Percentiles rank a stretch among this genome's conserved stretches.
Evolutionary conservation across 2,329 filamentous ascomycete species (phyloP).

Genomic region (Phyllachora maydis): DNA sequence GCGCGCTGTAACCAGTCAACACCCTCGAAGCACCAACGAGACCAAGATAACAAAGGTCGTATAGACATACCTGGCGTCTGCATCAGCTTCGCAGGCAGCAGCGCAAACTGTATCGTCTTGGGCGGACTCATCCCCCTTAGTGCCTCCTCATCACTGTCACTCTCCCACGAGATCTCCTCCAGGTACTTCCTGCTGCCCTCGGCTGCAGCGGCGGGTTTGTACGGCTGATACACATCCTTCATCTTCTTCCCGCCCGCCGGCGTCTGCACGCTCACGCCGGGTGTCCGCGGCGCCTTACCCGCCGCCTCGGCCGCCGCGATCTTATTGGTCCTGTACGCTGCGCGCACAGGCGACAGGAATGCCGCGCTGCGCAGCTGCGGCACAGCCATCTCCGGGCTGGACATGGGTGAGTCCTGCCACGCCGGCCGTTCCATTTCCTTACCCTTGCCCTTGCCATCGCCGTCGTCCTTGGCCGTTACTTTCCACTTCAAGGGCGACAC

Average conservation of each 20-base stretch:
- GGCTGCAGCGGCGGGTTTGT: too few relatives aligned
- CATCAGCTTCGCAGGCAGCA: slow-evolving; percentile 56
- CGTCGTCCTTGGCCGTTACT: slow-evolving; percentile 9
- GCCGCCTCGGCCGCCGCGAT: slow-evolving; percentile 17
- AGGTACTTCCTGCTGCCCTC: slow-evolving; percentile 12
- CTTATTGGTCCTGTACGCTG: slow-evolving; percentile 18
- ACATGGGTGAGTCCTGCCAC: slow-evolving; percentile 39
- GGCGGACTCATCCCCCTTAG: slow-evolving; percentile 70
- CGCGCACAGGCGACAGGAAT: slow-evolving; percentile 53
- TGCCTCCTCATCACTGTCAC: slow-evolving; percentile 45
- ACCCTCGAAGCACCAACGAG: slow-evolving; percentile 2
- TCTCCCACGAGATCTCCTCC: slow-evolving; percentile 53
- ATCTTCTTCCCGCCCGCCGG: slow-evolving; percentile 33
- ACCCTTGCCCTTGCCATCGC: slow-evolving; percentile 6
- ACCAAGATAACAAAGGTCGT: slow-evolving; percentile 1
- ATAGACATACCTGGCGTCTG: slow-evolving; percentile 51
- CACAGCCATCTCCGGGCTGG: slow-evolving; percentile 58
- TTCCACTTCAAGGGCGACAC: slow-evolving; percentile 23
- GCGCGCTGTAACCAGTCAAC: slow-evolving; percentile 27
- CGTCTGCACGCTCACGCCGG: slow-evolving; percentile 72
- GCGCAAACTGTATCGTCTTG: slow-evolving; percentile 75
- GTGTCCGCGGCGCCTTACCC: slow-evolving; percentile 36
- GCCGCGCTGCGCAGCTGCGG: slow-evolving; percentile 72
- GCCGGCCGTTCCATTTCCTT: slow-evolving; percentile 9
- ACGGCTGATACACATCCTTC: slow-evolving; percentile 23